Evolutionary conservation across 1,284 basidiomycete genomes (phyloP).

Genomic region (Sanghuangporus weigelae): DNA sequence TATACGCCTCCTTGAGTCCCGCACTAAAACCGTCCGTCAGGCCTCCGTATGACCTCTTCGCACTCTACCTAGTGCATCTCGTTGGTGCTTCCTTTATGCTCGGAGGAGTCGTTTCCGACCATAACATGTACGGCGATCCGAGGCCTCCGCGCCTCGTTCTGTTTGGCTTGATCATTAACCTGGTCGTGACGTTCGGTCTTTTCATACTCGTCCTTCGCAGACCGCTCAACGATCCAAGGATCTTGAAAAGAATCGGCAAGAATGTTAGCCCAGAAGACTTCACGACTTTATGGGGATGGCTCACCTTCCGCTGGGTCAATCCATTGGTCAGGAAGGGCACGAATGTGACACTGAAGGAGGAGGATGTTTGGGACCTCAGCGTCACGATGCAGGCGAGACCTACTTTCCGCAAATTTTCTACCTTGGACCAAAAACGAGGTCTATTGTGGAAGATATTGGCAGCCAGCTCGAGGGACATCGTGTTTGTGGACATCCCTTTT

Average conservation of each 20-base stretch:
- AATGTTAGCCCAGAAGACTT: constrained; percentile 70
- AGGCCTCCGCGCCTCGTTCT: constrained; percentile 32
- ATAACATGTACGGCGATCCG: constrained; percentile 33
- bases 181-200: constrained; percentile 35
- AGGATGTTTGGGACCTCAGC: constrained; percentile 69
- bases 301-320: constrained; percentile 77
- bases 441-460: constrained; percentile 60
- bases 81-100: constrained; percentile 37
- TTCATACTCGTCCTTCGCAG: constrained; percentile 46
- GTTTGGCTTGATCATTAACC: constrained; percentile 35
- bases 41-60: constrained; percentile 49
- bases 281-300: constrained; percentile 69
- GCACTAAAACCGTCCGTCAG: constrained; percentile 37
- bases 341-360: constrained; percentile 55
- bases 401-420: constrained; percentile 55
- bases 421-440: constrained; percentile 28
- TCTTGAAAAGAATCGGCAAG: constrained; percentile 39
- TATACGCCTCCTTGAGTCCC: constrained; percentile 47
- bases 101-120: constrained; percentile 45
- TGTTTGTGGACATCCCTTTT: constrained; percentile 30
- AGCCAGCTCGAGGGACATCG: constrained; percentile 70
- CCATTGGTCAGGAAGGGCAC: constrained; percentile 60
- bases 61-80: constrained; percentile 43
- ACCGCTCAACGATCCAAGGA: constrained; percentile 53
- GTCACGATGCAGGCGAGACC: constrained; percentile 63